A percentile compares a stretch with the other conserved stretches of the same genome.
phyloP scores from a whole-genome alignment of 2,329 filamentous ascomycete species.

The Paramyrothecium roridum region DNA sequence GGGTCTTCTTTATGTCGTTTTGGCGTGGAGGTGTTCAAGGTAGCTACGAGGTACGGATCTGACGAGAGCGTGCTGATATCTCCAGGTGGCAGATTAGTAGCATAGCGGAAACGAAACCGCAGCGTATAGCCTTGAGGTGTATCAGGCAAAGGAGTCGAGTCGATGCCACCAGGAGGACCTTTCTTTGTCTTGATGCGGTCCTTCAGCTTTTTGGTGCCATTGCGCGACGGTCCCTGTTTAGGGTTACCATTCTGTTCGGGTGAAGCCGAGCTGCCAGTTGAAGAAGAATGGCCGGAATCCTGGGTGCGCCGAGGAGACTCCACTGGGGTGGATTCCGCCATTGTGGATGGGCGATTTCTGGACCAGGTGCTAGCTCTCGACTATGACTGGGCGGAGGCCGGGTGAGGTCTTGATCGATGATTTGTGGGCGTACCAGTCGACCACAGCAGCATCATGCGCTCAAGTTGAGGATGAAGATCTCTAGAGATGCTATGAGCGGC shows the following conservation, averaged over 20 bases:
- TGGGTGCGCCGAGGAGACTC: not conserved
- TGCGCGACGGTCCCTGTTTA: not conserved
- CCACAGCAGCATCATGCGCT: no score
- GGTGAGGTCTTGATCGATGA: not conserved
- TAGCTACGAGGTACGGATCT: slow-evolving; percentile 78
- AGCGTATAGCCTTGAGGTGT: slow-evolving; percentile 78
- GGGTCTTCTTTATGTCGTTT: slow-evolving; percentile 85
- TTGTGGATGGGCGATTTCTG: not conserved
- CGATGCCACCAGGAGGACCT: slow-evolving; percentile 71
- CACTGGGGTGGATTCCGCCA: not conserved
- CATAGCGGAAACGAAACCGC: slow-evolving; percentile 79
- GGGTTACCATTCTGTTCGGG: not conserved
- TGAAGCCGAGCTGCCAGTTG: not conserved
- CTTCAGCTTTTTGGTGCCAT: slow-evolving; percentile 15
- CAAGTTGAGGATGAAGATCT: no score
- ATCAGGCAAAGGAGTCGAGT: slow-evolving; percentile 72
- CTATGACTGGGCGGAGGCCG: not conserved
- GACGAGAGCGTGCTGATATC: slow-evolving; percentile 76
- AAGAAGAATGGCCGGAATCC: not conserved
- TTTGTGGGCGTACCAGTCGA: not conserved
- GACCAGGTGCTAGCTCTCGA: not conserved
- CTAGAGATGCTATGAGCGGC: not conserved
- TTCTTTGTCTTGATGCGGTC: slow-evolving; percentile 21
- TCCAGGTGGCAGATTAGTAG: slow-evolving; percentile 75
- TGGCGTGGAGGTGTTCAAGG: slow-evolving; percentile 67